Base-by-base conservation (phyloP, 2,329 filamentous ascomycete genomes). In the Phialophora tarda region DNA sequence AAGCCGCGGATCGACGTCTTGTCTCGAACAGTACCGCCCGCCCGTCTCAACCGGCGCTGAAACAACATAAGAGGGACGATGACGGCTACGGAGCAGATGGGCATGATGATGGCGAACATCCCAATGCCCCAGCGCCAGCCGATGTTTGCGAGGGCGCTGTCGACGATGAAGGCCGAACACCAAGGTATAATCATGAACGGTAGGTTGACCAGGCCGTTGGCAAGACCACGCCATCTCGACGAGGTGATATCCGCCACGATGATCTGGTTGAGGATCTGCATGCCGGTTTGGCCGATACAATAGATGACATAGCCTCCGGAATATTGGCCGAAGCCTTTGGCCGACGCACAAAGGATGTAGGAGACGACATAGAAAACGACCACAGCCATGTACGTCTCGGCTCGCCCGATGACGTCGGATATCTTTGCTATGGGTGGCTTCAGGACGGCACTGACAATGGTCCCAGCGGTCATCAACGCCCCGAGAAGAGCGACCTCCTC, bases 101-200 rank as follows among this genome's bases (percentile, higher is more conserved):
- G 80, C 73, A 81, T 78, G 58, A 81, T 73, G 32, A 81, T 77
- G 26, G 76, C 77, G 50, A 81, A 78, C 76, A 81, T 80, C 59
- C 78, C 79, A 53, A 80, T 81, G 8, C 34, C 80, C 78, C 78
- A 81, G 34, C 79, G 72, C 80, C 80, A 82, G 5, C 79, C 80
- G 41, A 81, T 81, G 1, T 75, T 76, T 26, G 73, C 69, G 1
- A 80, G 72, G 1, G 79, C 79, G 26, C 72, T 76, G 11, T 81
- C 75, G n/a, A 78, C 75, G 44, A 82, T 80, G 57, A 78, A 76
- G 1, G 78, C 79, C 3, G 78, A 77, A 2, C 78, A 69, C 77
- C 78, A 82, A 0, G 80, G 78, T 2, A 76, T 78, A 56, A 82
- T 72, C 23, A 82, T 71, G 59, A 78, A 80, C 0, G 80, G 80